Evolutionary conservation across 495 filamentous ascomycete genomes (phyloP).

Genomic region (Chaetomidium leptoderma): DNA sequence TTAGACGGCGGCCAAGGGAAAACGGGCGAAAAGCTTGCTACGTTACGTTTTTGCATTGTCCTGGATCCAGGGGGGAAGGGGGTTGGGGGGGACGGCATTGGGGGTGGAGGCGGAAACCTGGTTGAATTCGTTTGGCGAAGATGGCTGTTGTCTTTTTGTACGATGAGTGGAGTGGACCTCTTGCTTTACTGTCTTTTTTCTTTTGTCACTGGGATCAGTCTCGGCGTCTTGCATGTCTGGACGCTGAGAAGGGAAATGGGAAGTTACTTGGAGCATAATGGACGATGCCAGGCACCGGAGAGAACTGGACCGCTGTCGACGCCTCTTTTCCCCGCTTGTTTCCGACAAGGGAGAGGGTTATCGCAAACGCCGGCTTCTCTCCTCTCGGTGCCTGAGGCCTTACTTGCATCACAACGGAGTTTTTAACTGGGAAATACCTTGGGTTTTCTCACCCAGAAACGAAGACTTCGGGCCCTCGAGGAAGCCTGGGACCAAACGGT

Average conservation of each 20-base stretch:
- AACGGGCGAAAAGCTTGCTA: conserved; percentile 28
- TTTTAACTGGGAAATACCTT: conserved; percentile 18
- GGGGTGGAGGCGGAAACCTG: conserved; percentile 20
- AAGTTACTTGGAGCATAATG: conserved; percentile 26
- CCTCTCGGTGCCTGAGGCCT: conserved; percentile 6
- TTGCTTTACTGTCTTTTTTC: conserved; percentile 25
- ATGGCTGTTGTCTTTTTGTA: conserved; percentile 26
- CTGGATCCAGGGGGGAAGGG: conserved; percentile 22
- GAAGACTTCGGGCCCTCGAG: neutral
- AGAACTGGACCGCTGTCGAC: conserved; percentile 22
- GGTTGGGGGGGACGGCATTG: conserved; percentile 30
- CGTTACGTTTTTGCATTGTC: conserved; percentile 33
- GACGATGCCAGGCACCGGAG: conserved; percentile 20
- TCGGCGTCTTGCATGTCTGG: conserved; percentile 14
- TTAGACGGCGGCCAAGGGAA: conserved; percentile 27
- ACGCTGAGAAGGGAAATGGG: conserved; percentile 15
- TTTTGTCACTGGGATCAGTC: conserved; percentile 12
- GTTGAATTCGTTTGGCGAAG: conserved; percentile 23
- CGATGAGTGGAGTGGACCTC: conserved; percentile 25
- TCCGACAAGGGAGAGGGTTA: conserved; percentile 13
- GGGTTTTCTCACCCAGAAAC: conserved; percentile 9
- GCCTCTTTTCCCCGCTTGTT: conserved; percentile 7
- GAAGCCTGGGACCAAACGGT: conserved; percentile 8
- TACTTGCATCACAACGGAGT: conserved; percentile 18
- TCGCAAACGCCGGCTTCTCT: conserved; percentile 5